Conservation (phyloP, 306 rosid species). For the Myrica gale region DNA sequence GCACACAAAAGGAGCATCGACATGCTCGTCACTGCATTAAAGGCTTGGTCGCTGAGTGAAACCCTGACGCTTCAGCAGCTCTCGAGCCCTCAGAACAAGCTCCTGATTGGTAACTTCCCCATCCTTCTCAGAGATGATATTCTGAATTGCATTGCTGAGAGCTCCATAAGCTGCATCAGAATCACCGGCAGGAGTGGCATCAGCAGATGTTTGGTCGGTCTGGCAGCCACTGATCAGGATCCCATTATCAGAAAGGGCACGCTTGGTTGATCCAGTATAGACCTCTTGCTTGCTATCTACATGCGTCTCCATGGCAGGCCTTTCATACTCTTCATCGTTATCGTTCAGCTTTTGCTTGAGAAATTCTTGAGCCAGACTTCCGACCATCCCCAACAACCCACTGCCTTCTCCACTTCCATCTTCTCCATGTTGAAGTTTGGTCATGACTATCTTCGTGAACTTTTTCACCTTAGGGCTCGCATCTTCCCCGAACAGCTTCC, state of each 20-base stretch:
- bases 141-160: constrained; percentile 69
- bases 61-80: constrained; percentile 58
- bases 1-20: constrained; percentile 47
- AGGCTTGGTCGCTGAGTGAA: constrained; percentile 74
- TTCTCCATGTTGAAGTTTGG: constrained; percentile 45
- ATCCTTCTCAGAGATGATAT: constrained; percentile 40
- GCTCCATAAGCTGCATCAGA: constrained; percentile 61
- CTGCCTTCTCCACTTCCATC: constrained; percentile 40
- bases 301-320: constrained; percentile 61
- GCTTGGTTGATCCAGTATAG: constrained; percentile 52
- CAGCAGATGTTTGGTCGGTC: constrained; percentile 72
- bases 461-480: constrained; percentile 82
- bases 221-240: constrained; percentile 82
- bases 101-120: constrained; percentile 53
- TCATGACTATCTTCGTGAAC: constrained; percentile 54
- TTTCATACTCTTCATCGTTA: constrained; percentile 61
- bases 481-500: constrained; percentile 74
- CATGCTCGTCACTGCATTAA: constrained; percentile 57
- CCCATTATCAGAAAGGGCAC: constrained; percentile 39
- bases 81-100: constrained; percentile 55
- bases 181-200: constrained; percentile 62
- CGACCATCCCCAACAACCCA: constrained; percentile 59
- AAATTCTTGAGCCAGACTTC: constrained; percentile 72
- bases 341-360: constrained; percentile 51
- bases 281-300: constrained; percentile 53